A percentile compares a stretch with the other conserved stretches of the same genome.
phyloP scores from a whole-genome alignment of 2,329 filamentous ascomycete species.

The Botryotinia narcissicola region DNA sequence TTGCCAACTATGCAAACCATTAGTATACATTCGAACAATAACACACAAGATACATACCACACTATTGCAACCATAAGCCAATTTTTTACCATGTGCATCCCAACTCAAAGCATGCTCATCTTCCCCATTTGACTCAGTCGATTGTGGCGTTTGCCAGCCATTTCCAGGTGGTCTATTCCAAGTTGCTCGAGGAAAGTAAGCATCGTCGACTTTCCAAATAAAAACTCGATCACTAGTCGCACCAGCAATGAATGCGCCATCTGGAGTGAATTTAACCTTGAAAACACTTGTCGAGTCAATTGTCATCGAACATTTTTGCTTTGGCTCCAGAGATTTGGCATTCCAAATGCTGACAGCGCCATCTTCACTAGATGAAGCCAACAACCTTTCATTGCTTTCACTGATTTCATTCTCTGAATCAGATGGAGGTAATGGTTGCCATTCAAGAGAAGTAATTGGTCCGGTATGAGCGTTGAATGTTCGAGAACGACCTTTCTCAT shows the following conservation, averaged over 20 bases:
- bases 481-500: slow-evolving; percentile 49
- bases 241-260: slow-evolving; percentile 61
- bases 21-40: slow-evolving; percentile 1
- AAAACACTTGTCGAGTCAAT: slow-evolving; percentile 56
- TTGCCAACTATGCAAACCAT: slow-evolving; percentile 23
- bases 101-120: slow-evolving; percentile 62
- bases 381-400: slow-evolving; percentile 40
- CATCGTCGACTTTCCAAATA: slow-evolving; percentile 64
- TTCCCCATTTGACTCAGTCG: slow-evolving; percentile 52
- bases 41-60: slow-evolving; percentile 47
- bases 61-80: slow-evolving; percentile 63
- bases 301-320: slow-evolving; percentile 58
- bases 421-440: slow-evolving; percentile 52
- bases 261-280: slow-evolving; percentile 60
- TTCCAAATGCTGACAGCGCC: slow-evolving; percentile 64
- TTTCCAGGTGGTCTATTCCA: slow-evolving; percentile 56
- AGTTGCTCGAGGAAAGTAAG: slow-evolving; percentile 56
- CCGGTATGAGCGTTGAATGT: slow-evolving; percentile 60
- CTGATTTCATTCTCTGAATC: slow-evolving; percentile 45
- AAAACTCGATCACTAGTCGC: slow-evolving; percentile 58
- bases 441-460: slow-evolving; percentile 56
- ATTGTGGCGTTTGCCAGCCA: slow-evolving; percentile 58
- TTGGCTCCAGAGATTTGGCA: slow-evolving; percentile 52
- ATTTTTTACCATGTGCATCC: slow-evolving; percentile 59
- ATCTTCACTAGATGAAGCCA: slow-evolving; percentile 62